phyloP scores from a whole-genome alignment of 2,329 filamentous ascomycete species.

The Thyridium curvatum region DNA sequence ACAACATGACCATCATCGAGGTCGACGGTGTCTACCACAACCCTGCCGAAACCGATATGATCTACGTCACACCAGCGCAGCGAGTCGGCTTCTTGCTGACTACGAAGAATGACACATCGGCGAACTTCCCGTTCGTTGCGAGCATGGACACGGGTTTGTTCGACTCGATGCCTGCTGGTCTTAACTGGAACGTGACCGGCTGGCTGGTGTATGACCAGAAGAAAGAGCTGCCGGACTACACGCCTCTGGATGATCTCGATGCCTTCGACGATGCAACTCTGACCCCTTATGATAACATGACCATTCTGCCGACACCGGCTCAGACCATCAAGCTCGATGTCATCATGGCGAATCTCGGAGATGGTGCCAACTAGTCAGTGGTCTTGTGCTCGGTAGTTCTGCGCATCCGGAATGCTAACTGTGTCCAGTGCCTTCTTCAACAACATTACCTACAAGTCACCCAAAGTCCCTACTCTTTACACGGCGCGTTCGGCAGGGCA shows the following conservation, averaged over 20 bases:
- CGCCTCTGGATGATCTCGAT: slow-evolving; percentile 53
- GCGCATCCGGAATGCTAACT: slow-evolving; percentile 1
- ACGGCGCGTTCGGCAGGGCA: slow-evolving; percentile 62
- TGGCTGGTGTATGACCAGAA: slow-evolving; percentile 53
- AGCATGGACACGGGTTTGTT: slow-evolving; percentile 71
- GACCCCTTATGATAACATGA: slow-evolving; percentile 59
- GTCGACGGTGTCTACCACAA: slow-evolving; percentile 68
- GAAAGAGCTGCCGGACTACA: slow-evolving; percentile 41
- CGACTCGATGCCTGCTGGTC: slow-evolving; percentile 55
- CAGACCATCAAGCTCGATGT: slow-evolving; percentile 57
- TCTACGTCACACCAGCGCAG: slow-evolving; percentile 65
- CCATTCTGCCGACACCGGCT: slow-evolving; percentile 55
- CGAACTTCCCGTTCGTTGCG: slow-evolving; percentile 62
- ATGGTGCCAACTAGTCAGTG: slow-evolving; percentile 61
- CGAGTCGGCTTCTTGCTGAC: slow-evolving; percentile 58
- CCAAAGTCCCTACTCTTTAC: slow-evolving; percentile 76
- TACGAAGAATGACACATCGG: slow-evolving; percentile 51
- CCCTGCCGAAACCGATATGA: slow-evolving; percentile 49
- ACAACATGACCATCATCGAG: slow-evolving; percentile 64
- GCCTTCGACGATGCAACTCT: slow-evolving; percentile 70
- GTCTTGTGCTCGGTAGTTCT: slow-evolving; percentile 4
- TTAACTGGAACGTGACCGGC: slow-evolving; percentile 65
- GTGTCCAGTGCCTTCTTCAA: slow-evolving; percentile 57
- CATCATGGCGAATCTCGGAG: slow-evolving; percentile 58
- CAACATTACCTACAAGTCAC: slow-evolving; percentile 66